Percentiles rank a stretch among this genome's conserved stretches.
phyloP scores from a whole-genome alignment of 1,284 basidiomycete species.

The Cystobasidium sp. region DNA sequence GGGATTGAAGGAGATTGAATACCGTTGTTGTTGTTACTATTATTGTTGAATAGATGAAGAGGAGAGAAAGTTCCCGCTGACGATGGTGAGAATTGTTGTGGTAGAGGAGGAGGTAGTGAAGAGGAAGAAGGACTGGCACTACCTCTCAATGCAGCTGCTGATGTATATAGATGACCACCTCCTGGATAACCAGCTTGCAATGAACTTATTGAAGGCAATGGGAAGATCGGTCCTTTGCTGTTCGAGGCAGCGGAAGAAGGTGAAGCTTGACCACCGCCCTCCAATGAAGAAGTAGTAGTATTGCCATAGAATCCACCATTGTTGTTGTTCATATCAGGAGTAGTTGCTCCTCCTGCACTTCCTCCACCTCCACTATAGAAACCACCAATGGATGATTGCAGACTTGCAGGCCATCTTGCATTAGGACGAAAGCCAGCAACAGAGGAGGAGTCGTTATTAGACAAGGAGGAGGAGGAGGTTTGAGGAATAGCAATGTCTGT shows the following conservation, averaged over 20 bases:
- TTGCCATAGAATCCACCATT: conserved; percentile 1
- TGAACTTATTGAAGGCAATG: conserved; percentile 1
- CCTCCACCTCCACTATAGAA: conserved; percentile 12
- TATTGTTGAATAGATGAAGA: conserved; percentile 2
- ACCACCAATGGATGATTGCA: conserved; percentile 9
- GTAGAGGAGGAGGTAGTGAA: neutral
- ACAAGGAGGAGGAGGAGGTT: neutral
- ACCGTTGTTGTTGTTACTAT: neutral
- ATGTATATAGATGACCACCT: conserved; percentile 8
- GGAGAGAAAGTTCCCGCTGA: conserved; percentile 1
- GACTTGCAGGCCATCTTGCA: conserved; percentile 7
- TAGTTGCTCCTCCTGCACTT: neutral
- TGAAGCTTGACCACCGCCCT: neutral
- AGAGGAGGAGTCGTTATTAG: neutral
- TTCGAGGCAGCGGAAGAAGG: neutral
- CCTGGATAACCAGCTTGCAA: conserved; percentile 7
- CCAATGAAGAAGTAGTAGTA: neutral
- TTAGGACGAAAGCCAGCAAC: conserved; percentile 5
- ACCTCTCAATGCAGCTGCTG: conserved; percentile 3
- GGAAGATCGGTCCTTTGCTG: neutral
- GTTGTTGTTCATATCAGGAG: conserved; percentile 1
- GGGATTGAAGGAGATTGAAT: neutral
- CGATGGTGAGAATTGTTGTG: conserved; percentile 17
- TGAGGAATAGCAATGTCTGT: conserved; percentile 12
- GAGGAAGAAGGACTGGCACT: conserved; percentile 10